Evolutionary conservation across 2,329 filamentous ascomycete species (phyloP).

Genomic region (Xylariaceae sp.): DNA sequence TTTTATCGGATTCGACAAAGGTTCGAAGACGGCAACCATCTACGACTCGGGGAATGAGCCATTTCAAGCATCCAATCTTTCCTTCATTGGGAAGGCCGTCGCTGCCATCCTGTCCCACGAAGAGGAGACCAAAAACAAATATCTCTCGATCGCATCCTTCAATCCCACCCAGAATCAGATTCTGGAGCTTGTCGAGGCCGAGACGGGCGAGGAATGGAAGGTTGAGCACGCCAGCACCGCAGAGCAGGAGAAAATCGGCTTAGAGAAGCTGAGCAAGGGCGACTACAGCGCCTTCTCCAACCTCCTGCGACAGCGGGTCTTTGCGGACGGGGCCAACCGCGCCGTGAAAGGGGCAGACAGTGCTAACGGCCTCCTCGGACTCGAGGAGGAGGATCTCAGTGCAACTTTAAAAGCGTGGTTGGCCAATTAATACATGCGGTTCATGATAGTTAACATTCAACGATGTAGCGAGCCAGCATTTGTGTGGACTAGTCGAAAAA

Average conservation of each 20-base stretch:
- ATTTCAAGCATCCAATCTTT: conserved; percentile 54
- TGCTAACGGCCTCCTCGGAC: conserved; percentile 29
- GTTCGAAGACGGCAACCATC: conserved; percentile 53
- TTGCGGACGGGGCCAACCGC: conserved; percentile 29
- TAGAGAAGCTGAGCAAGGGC: conserved; percentile 45
- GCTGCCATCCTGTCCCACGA: conserved; percentile 52
- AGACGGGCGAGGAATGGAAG: conserved; percentile 54
- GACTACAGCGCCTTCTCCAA: conserved; percentile 41
- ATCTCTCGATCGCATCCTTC: conserved; percentile 60
- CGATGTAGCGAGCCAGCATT: not conserved
- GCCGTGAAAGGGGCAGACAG: conserved; percentile 26
- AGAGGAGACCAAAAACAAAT: conserved; percentile 58
- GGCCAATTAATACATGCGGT: conserved; percentile 4
- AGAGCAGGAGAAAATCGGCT: conserved; percentile 42
- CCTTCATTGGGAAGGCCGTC: conserved; percentile 55
- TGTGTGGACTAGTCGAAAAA: too few species aligned
- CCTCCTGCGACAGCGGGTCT: conserved; percentile 29
- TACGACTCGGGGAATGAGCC: conserved; percentile 58
- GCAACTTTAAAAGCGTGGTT: conserved; percentile 30
- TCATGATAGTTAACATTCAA: not conserved
- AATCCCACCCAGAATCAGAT: conserved; percentile 61
- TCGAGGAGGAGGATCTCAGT: conserved; percentile 32
- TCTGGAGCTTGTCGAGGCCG: conserved; percentile 53
- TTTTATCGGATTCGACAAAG: conserved; percentile 55
- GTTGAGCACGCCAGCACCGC: conserved; percentile 42